Percentiles rank a stretch among this genome's conserved stretches.
Conservation (phyloP, 768 basidiomycete genomes). For the Serpula lacrymans region DNA sequence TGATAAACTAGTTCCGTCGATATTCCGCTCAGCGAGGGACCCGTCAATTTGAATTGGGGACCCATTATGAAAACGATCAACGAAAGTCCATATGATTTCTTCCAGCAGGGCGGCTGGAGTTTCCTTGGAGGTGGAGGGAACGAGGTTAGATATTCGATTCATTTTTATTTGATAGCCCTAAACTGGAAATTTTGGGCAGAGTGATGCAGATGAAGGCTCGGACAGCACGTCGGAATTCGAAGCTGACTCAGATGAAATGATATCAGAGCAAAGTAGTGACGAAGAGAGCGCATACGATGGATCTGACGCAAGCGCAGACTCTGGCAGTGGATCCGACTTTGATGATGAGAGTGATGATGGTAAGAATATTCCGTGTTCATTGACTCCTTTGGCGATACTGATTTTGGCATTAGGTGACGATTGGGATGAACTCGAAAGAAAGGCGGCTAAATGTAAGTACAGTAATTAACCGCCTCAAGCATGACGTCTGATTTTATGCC, state of each 20-base stretch:
- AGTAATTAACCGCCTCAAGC: neutral
- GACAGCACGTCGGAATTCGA: conserved; percentile 70
- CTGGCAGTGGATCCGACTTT: conserved; percentile 66
- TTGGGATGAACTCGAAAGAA: conserved; percentile 93
- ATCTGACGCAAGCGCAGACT: conserved; percentile 51
- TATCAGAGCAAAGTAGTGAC: conserved; percentile 41
- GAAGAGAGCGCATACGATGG: conserved; percentile 56
- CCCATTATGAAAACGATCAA: conserved; percentile 99
- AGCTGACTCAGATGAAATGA: conserved; percentile 41
- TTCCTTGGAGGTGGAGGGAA: conserved; percentile 78
- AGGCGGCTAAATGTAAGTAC: conserved; percentile 77
- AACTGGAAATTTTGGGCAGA: conserved; percentile 40
- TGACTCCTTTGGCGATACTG: conserved; percentile 2
- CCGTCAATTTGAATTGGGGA: conserved; percentile 97
- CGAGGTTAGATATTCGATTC: conserved; percentile 48
- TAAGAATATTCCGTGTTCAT: conserved; percentile 16
- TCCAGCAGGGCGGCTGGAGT: conserved; percentile 92
- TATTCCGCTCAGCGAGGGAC: conserved; percentile 91
- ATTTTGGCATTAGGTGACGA: conserved; percentile 61
- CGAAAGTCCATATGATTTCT: conserved; percentile 93
- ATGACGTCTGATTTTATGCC: neutral
- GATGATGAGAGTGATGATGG: conserved; percentile 64
- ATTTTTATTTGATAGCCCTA: conserved; percentile 32
- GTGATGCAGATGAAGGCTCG: conserved; percentile 58
- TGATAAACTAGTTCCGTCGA: conserved; percentile 89